Percentiles rank a stretch among this genome's conserved stretches.
These are phyloP conservation scores for Fusarium penzigii DNA, from an alignment of 2,329 filamentous ascomycete genomes.

Conservation along the genomic window DNA sequence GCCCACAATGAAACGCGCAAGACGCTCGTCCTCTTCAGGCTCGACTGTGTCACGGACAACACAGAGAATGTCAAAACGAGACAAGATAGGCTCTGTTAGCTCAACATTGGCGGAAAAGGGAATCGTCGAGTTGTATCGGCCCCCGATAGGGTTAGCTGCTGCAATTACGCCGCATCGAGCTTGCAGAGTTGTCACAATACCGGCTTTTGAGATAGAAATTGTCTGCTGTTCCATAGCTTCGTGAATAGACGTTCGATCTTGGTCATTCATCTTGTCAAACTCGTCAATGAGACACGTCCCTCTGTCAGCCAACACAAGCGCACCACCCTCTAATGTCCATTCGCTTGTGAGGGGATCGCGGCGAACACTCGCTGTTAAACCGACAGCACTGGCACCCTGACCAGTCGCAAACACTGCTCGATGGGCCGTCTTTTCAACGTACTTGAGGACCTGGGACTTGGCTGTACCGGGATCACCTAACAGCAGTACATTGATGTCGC, in stretches of 20 bases:
- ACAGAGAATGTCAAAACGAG: conserved; percentile 98
- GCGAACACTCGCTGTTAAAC: conserved; percentile 94
- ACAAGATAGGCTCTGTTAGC: conserved; percentile 99
- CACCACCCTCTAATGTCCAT: conserved; percentile 97
- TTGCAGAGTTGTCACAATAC: conserved; percentile 96
- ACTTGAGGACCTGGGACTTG: conserved; percentile 98
- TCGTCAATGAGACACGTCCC: conserved; percentile 98
- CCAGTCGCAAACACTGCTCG: conserved; percentile 96
- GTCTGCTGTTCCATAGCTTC: conserved; percentile 99
- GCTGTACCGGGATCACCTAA: conserved; percentile 96
- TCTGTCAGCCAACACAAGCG: conserved; percentile 95
- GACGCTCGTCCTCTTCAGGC: conserved; percentile 84
- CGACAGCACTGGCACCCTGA: conserved; percentile 94
- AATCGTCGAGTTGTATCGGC: conserved; percentile 92
- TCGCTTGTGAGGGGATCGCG: conserved; percentile 99
- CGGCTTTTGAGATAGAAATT: conserved; percentile 97
- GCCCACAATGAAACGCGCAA: conserved; percentile 92
- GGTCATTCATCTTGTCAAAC: conserved; percentile 99
- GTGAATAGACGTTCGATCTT: conserved; percentile 96
- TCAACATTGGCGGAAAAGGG: conserved; percentile 95
- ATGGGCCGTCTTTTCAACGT: conserved; percentile 92
- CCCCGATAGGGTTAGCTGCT: conserved; percentile 92
- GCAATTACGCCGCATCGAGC: conserved; percentile 96
- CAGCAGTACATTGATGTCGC: conserved; percentile 98
- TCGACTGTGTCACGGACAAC: conserved; percentile 95